These are phyloP conservation scores for Scutellaria minor DNA, from an alignment of 257 asterid genomes.

Conservation along the genomic window DNA sequence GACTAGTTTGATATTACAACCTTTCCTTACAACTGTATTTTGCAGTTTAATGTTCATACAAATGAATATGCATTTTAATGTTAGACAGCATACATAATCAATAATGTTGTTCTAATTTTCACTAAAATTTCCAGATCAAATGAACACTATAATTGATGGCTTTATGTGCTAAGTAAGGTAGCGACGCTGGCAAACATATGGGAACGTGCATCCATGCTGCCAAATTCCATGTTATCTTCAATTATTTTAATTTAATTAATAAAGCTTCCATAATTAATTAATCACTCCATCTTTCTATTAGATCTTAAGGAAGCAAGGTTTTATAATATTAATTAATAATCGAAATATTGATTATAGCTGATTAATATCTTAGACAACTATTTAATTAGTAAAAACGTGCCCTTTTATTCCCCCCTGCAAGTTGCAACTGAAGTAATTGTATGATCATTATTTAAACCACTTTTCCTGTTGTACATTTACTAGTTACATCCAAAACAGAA, in stretches of 20 bases:
- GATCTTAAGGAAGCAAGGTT: neutral
- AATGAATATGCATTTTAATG: too few species aligned
- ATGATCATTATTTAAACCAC: neutral
- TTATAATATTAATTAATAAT: neutral
- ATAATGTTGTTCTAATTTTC: neutral
- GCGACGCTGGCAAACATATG: constrained; percentile 47
- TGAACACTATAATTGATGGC: constrained; percentile 7
- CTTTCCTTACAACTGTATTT: too few species aligned
- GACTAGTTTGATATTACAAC: too few species aligned
- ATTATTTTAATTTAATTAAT: constrained; percentile 26
- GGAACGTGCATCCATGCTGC: constrained; percentile 42
- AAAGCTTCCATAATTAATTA: neutral
- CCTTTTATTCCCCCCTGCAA: neutral
- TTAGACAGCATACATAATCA: too few species aligned
- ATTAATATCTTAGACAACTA: neutral
- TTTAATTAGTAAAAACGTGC: neutral
- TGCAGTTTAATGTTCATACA: too few species aligned
- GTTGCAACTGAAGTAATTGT: neutral
- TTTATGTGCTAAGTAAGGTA: constrained; percentile 35
- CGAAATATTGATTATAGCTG: neutral
- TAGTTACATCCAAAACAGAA: too few species aligned
- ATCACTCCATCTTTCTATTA: neutral
- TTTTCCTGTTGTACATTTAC: too few species aligned
- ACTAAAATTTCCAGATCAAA: neutral
- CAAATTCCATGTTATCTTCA: constrained; percentile 42